Percentiles rank a stretch among this genome's conserved stretches.
Conservation (phyloP, 2,329 filamentous ascomycete species). For the Aspergillus pseudotamarii region DNA sequence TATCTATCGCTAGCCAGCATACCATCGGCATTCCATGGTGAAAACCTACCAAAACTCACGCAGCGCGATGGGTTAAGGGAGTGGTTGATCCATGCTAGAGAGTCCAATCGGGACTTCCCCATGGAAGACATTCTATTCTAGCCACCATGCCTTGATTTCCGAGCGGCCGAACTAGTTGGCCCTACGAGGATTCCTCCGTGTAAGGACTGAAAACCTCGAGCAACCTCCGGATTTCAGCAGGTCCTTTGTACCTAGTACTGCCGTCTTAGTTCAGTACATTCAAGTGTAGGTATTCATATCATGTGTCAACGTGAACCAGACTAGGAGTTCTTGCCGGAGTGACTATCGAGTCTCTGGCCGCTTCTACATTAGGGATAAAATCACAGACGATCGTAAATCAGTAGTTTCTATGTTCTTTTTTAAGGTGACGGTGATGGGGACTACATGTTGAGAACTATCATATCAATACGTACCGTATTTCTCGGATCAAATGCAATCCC, state of each 20-base stretch:
- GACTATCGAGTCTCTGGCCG: background rate
- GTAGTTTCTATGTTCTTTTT: background rate
- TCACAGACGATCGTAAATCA: background rate
- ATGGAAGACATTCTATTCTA: background rate
- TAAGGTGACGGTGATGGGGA: background rate
- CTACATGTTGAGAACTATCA: background rate
- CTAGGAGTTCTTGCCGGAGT: background rate
- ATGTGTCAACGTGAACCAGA: background rate
- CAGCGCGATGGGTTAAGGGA: background rate
- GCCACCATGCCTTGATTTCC: background rate
- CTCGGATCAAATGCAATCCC: conserved; percentile 28
- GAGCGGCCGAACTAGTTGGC: background rate
- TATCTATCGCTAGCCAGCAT: background rate
- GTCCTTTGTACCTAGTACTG: background rate
- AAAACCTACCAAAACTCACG: background rate
- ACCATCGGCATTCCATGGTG: background rate
- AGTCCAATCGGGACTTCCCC: background rate
- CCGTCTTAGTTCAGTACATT: background rate
- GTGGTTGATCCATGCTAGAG: background rate
- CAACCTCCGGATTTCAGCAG: background rate
- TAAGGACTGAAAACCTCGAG: background rate
- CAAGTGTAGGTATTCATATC: background rate
- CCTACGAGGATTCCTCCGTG: background rate
- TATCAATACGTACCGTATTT: conserved; percentile 5
- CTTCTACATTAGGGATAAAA: background rate